phyloP scores from a whole-genome alignment of 305 asterid species.

The Lippia alba region DNA sequence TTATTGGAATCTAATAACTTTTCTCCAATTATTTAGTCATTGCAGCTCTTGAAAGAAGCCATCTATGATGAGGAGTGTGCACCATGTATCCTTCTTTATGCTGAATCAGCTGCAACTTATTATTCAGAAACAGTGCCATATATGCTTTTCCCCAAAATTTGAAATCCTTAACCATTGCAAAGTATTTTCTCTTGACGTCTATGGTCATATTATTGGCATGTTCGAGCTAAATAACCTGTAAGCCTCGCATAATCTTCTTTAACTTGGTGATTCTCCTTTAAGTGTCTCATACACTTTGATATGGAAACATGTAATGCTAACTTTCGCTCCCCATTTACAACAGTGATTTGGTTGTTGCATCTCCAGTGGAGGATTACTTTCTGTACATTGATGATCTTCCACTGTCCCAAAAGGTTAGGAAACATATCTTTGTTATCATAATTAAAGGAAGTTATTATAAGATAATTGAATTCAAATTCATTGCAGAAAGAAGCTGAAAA shows the following conservation, averaged over 20 bases:
- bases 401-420: conserved; percentile 65
- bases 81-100: conserved; percentile 76
- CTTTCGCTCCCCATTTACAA: conserved; percentile 17
- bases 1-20: conserved; percentile 33
- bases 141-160: conserved; percentile 22
- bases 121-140: conserved; percentile 5
- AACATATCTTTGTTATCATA: not conserved
- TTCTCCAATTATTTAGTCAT: conserved; percentile 62
- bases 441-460: conserved; percentile 23
- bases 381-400: conserved; percentile 88
- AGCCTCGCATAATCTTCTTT: conserved; percentile 40
- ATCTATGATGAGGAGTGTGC: conserved; percentile 80
- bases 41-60: conserved; percentile 90
- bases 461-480: conserved; percentile 26
- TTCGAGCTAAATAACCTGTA: conserved; percentile 98
- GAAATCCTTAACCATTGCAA: conserved; percentile 60
- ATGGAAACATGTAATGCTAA: conserved; percentile 20
- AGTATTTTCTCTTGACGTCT: conserved; percentile 91
- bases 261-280: conserved; percentile 12
- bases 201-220: conserved; percentile 96
- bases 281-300: not conserved
- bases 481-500: conserved; percentile 77
- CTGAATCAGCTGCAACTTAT: conserved; percentile 36
- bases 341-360: conserved; percentile 90
- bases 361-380: conserved; percentile 92